These are phyloP conservation scores for Cutaneotrichosporon daszewskae DNA, from an alignment of 1,284 basidiomycete species.

Conservation along the genomic window DNA sequence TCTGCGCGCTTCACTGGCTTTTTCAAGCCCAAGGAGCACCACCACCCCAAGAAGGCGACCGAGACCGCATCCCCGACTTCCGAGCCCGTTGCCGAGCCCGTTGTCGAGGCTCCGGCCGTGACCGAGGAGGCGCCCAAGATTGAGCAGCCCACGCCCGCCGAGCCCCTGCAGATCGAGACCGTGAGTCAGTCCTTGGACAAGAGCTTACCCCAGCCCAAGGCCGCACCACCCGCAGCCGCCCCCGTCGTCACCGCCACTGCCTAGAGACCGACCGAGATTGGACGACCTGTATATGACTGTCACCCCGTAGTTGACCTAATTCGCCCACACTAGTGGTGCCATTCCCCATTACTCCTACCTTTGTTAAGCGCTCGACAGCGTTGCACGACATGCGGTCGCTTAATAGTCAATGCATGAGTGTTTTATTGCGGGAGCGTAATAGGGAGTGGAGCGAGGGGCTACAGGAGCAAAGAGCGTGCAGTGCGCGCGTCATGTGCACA, in stretches of 20 bases:
- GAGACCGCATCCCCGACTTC: slow-evolving; percentile 19
- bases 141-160: slow-evolving; percentile 31
- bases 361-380: too few relatives aligned
- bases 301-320: too few relatives aligned
- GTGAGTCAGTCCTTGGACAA: slow-evolving; percentile 18
- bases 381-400: slow-evolving; percentile 3
- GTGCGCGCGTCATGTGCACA: background rate
- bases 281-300: slow-evolving; percentile 19
- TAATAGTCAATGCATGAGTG: slow-evolving; percentile 15
- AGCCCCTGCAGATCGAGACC: slow-evolving; percentile 41
- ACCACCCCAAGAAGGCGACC: slow-evolving; percentile 22
- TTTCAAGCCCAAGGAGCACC: slow-evolving; percentile 27
- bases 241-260: slow-evolving; percentile 34
- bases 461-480: background rate
- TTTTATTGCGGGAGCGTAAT: slow-evolving; percentile 3
- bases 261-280: slow-evolving; percentile 17
- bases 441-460: background rate
- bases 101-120: slow-evolving; percentile 18
- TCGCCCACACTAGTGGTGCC: too few relatives aligned
- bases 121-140: slow-evolving; percentile 38
- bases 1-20: slow-evolving; percentile 41
- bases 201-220: slow-evolving; percentile 24
- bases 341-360: too few relatives aligned
- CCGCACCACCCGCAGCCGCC: slow-evolving; percentile 25
- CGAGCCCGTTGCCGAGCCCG: slow-evolving; percentile 18